Evolutionary conservation across 169 alveolate genomes (phyloP), one percentile per base, ranked within the genome.

Genomic region (Ichthyophthirius multifiliis): DNA sequence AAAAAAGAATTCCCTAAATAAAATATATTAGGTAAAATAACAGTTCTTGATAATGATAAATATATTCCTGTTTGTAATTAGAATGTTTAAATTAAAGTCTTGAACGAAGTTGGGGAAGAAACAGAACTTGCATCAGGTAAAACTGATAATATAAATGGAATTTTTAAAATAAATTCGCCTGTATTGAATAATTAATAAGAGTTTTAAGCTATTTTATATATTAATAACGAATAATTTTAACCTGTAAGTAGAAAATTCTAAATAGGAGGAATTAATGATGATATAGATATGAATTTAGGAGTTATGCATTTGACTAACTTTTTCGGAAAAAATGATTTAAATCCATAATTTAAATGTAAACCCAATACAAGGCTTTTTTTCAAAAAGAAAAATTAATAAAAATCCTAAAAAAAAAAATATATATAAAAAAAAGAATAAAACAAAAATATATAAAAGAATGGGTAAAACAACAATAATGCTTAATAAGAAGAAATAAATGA

Each of bases 61-160:
- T 55, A 55, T 27, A 55, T 27, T 55, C 43, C 71, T 55, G 71
- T 55, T 55, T 55, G 71, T 7, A 55, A 55, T 10, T 55, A 55
- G 43, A 55, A 55, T 55, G 71, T 55, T 3, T 27, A 27, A 27
- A 39, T 55, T 18, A 55, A 55, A 27, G 39, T 55, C 16, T 4
- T 55, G 23, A 55, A 55, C 13, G 71, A 55, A 55, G 39, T 55
- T 15, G 71, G 71, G 10, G 43, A 55, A 55, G 71, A 55, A 55
- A 39, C 31, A 27, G 20, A 27, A 4, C 16, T 55, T 10, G 71
- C 71, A 10, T 9, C 23, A 55, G 71, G 43, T 0, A 5, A 16
- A 2, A 55, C 71, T 27, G 71, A 55, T 27, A 10, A 34, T 27
- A 9, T 27, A 0, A 20, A 34, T 1, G 71, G 71, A 5, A 13